These are phyloP conservation scores for Mycena indigotica DNA, from an alignment of 768 basidiomycete genomes.

Conservation along the genomic window DNA sequence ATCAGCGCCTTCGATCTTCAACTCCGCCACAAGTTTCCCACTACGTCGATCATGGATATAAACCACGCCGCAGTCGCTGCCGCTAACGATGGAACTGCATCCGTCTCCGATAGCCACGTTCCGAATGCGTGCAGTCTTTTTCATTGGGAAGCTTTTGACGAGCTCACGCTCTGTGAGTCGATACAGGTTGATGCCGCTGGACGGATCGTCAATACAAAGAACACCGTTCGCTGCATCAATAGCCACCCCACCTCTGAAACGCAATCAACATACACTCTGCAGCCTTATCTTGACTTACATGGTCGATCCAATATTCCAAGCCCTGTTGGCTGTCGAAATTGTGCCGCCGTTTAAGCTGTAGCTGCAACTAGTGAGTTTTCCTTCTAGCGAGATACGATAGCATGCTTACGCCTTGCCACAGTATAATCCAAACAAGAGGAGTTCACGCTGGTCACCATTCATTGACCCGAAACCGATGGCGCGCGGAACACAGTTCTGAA, in stretches of 20 bases:
- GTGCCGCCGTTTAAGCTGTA: not conserved
- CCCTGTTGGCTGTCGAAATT: not conserved
- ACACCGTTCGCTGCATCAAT: not conserved
- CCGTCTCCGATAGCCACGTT: not conserved
- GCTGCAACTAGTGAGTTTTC: not conserved
- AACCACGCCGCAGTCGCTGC: not conserved
- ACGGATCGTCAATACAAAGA: not conserved
- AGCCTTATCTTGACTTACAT: no score
- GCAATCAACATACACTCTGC: no score
- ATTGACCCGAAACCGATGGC: not conserved
- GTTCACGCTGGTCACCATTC: not conserved
- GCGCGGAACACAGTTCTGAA: not conserved
- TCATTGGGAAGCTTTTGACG: not conserved
- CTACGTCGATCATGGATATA: not conserved
- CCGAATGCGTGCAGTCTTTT: not conserved
- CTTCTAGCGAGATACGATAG: not conserved
- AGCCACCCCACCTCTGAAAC: not conserved
- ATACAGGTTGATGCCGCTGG: not conserved
- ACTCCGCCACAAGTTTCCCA: not conserved
- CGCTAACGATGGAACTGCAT: not conserved
- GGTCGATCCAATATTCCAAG: not conserved
- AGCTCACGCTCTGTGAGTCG: not conserved
- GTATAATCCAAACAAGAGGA: not conserved
- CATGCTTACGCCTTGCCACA: not conserved
- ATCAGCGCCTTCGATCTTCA: not conserved